Evolutionary conservation across 768 basidiomycete species (phyloP).

Genomic region (Epithele typhae): DNA sequence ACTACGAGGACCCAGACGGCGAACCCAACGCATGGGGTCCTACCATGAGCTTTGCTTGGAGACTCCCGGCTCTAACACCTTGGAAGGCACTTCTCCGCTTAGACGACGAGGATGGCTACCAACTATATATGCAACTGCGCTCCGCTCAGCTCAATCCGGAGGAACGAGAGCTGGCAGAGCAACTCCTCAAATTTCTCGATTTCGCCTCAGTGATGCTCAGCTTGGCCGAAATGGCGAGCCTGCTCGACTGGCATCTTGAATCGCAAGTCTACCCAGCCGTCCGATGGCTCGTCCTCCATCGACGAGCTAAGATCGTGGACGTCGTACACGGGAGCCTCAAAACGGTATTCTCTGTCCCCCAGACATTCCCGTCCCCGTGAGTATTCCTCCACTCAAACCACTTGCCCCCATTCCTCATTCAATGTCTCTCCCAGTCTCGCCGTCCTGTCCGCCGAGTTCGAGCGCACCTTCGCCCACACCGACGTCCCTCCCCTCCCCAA

Average conservation of each 20-base stretch:
- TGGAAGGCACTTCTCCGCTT: constrained; percentile 90
- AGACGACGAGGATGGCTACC: constrained; percentile 51
- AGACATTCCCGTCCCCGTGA: constrained; percentile 57
- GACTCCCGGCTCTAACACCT: constrained; percentile 68
- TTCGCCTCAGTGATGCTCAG: constrained; percentile 70
- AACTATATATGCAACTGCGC: constrained; percentile 56
- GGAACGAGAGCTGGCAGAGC: constrained; percentile 64
- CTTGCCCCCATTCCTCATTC: background rate
- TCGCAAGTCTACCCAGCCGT: constrained; percentile 87
- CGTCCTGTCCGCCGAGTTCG: constrained; percentile 56
- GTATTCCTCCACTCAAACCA: constrained; percentile 23
- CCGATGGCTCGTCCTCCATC: constrained; percentile 86
- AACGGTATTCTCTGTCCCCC: constrained; percentile 76
- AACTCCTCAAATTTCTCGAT: constrained; percentile 72
- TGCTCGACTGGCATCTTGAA: constrained; percentile 81
- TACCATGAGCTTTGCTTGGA: constrained; percentile 70
- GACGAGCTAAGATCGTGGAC: constrained; percentile 87
- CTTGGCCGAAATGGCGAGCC: constrained; percentile 72
- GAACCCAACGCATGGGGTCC: constrained; percentile 53
- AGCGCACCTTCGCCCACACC: constrained; percentile 50
- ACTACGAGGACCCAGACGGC: constrained; percentile 35
- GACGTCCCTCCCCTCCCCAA: constrained; percentile 66
- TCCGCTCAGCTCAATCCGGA: constrained; percentile 58
- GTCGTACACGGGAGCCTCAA: constrained; percentile 74
- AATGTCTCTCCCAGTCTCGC: constrained; percentile 37